Base-by-base conservation (phyloP, 805 yeast genomes). In the Groenewaldozyma tartarivorans region DNA sequence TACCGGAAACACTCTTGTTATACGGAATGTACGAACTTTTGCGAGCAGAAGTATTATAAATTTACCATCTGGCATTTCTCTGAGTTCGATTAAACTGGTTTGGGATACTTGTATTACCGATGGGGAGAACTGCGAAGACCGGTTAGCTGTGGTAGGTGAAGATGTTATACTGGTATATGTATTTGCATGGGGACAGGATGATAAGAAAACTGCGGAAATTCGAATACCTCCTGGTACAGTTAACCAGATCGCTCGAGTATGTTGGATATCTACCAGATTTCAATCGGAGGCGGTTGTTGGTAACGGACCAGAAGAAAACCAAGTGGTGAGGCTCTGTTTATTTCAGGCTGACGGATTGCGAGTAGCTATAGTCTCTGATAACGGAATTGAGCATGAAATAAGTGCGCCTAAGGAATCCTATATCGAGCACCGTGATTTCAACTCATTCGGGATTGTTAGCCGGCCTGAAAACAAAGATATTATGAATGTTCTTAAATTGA, bases 91-190 rank as follows among this genome's bases (percentile, higher is more conserved):
- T n/a, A 18, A 16, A 22, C 29, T 50, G 7, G 18, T 35, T 21
- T 50, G 54, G 54, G 54, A 50, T 38, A 18, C 35, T 2, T 24
- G 29, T 24, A 24, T 7, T 13, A 7, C 29, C 7, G 29, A 24
- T 13, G 7, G 13, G 2, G 54, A 50, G 35, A 44, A 46, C 24
- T 30, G 54, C 7, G 54, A 50, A 35, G 45, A 46, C 24, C 32
- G 54, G 9, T 40, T 50, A 33, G 51, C 51, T 4, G 40, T 48
- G 13, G 49, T 43, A 15, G 20, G 38, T 18, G 11, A 17, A 11
- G 42, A 42, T 17, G 49, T 42, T 18, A 35, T 48, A 4, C 34
- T 46, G 20, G 42, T 41, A 4, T 50, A 33, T 30, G 32, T 42
- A 4, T 39, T 50, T 7, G 46, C 40, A 18, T n/a, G n/a, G n/a